Base-by-base conservation (phyloP, 2,329 filamentous ascomycete species). In the Phaeosphaeria sp. region DNA sequence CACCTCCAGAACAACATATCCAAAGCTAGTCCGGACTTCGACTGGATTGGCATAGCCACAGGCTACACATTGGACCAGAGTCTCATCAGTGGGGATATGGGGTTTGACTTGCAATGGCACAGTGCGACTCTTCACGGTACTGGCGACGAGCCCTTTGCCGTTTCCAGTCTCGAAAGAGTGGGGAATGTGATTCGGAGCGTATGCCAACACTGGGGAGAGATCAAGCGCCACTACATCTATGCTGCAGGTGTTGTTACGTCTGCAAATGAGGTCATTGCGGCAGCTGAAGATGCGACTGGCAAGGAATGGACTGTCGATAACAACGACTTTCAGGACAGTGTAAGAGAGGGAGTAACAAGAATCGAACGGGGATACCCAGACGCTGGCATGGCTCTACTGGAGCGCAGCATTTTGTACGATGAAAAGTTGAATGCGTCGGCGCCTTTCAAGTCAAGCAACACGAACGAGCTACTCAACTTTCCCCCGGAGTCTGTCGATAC, bases 41-140 rank as follows among this genome's bases (percentile, higher is more conserved):
- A 75, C 30, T 79, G 74, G 74, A 60, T 69, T 7, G 77, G 64
- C 30, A 49, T 78, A 9, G 75, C 77, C 5, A 74, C 71, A 6
- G 77, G 77, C 2, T 69, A 64, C 27, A 68, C 66, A 9, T 61
- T 79, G 2, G 74, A 78, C 46, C 64, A 63, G 11, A 66, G 59
- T 6, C 65, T 79, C 7, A 58, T 71, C 18, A 72, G 56, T 49
- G 76, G 76, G 11, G 69, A 74, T 27, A 62, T 79, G 39, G 76
- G 77, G 13, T 71, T 79, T 45, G 75, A 79, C 21, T 45, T 80
- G 33, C 64, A 75, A 57, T 79, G 77, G 77, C 72, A 78, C 22
- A 78, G 74, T 53, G 75, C 73, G 1, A 77, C 75, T 1, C 62
- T 79, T 3, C 73, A 76, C 22, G 77, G 77, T 6, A 67, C 61